Evolutionary conservation across 441 rosid genomes (phyloP).

Genomic region (Daphne laureola): DNA sequence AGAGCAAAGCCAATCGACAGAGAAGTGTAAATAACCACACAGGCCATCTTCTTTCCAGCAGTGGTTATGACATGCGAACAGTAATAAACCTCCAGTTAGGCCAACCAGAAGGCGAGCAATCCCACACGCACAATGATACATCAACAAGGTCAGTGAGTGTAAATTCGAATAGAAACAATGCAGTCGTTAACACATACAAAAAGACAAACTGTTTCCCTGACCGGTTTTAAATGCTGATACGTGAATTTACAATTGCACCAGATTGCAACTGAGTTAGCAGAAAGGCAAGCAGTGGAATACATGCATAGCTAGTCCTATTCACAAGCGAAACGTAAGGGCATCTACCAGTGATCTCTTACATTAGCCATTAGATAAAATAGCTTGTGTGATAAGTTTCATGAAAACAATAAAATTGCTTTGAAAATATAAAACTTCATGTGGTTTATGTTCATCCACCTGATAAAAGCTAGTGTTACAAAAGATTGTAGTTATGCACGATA

Average conservation of each 20-base stretch:
- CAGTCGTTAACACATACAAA: background rate
- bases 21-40: slow-evolving; percentile 26
- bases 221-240: no score
- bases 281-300: slow-evolving; percentile 1
- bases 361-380: slow-evolving; percentile 14
- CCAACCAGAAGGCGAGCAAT: slow-evolving; percentile 35
- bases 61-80: slow-evolving; percentile 29
- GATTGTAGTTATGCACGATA: no score
- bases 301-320: slow-evolving; percentile 12
- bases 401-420: slow-evolving; percentile 17
- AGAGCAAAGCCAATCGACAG: slow-evolving; percentile 14
- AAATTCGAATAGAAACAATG: slow-evolving; percentile 18
- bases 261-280: slow-evolving; percentile 48
- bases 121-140: slow-evolving; percentile 28
- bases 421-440: slow-evolving; percentile 11
- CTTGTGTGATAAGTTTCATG: slow-evolving; percentile 23
- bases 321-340: slow-evolving; percentile 15
- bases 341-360: slow-evolving; percentile 15
- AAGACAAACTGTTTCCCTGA: slow-evolving; percentile 8
- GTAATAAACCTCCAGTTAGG: slow-evolving; percentile 50
- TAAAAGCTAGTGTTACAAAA: no score
- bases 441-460: slow-evolving; percentile 9
- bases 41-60: slow-evolving; percentile 23
- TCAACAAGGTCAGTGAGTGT: slow-evolving; percentile 30
- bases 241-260: slow-evolving; percentile 21